Percentiles rank a stretch among this genome's conserved stretches.
These are phyloP conservation scores for Hypoxylon sp. DNA, from an alignment of 2,329 filamentous ascomycete species.

Conservation along the genomic window DNA sequence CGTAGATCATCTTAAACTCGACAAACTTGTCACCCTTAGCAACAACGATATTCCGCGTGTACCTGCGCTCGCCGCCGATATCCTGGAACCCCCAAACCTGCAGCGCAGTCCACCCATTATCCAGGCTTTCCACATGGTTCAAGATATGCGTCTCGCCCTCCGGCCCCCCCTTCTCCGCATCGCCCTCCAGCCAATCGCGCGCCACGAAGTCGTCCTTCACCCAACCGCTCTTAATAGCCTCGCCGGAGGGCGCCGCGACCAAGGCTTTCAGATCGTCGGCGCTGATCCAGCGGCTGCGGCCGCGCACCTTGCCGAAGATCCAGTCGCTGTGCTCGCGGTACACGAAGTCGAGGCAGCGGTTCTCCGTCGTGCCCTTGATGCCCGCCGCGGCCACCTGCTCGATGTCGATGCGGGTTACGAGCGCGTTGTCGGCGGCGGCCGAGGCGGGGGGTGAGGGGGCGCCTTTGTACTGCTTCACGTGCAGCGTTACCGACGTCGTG, in stretches of 20 bases:
- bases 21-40: constrained; percentile 62
- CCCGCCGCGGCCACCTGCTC: constrained; percentile 80
- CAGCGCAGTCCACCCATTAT: constrained; percentile 67
- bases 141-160: constrained; percentile 75
- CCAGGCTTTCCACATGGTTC: constrained; percentile 70
- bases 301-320: constrained; percentile 82
- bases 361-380: constrained; percentile 74
- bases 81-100: constrained; percentile 75
- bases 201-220: constrained; percentile 71
- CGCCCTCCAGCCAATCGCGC: constrained; percentile 73
- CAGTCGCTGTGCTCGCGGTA: constrained; percentile 79
- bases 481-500: constrained; percentile 77
- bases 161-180: constrained; percentile 65
- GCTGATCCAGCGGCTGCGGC: constrained; percentile 68
- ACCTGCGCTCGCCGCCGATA: constrained; percentile 66
- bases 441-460: constrained; percentile 60
- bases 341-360: constrained; percentile 66
- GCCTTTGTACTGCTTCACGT: constrained; percentile 69
- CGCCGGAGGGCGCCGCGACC: constrained; percentile 69
- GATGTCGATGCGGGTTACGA: constrained; percentile 76
- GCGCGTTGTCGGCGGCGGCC: constrained; percentile 15
- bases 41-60: constrained; percentile 68
- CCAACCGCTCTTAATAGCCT: constrained; percentile 65
- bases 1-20: constrained; percentile 70
- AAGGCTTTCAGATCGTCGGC: constrained; percentile 70